Conservation (phyloP, 192 early-diverging fungal genomes). For the Phlyctochytrium bullatum region DNA sequence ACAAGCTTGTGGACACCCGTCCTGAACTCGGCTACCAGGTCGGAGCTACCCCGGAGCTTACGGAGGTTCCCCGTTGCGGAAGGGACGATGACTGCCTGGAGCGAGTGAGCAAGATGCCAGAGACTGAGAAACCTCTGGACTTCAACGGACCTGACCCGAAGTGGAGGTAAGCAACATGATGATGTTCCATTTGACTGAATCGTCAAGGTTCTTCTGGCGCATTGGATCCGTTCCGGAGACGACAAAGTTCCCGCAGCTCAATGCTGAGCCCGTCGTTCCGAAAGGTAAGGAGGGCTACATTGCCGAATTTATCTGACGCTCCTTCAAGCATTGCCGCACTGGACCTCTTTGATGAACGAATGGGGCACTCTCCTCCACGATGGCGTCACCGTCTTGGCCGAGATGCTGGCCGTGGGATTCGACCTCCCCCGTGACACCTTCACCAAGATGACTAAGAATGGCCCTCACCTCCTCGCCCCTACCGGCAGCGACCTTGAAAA, state of each 20-base stretch:
- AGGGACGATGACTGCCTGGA: constrained; percentile 57
- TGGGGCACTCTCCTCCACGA: constrained; percentile 61
- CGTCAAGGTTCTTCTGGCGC: constrained; percentile 52
- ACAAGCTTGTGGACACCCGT: constrained; percentile 61
- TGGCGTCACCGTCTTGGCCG: constrained; percentile 49
- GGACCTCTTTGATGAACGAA: constrained; percentile 59
- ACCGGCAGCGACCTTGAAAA: constrained; percentile 65
- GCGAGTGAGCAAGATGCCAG: constrained; percentile 50
- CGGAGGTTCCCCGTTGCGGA: constrained; percentile 64
- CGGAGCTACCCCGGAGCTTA: constrained; percentile 65
- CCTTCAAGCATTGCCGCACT: constrained; percentile 61
- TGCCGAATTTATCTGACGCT: not conserved
- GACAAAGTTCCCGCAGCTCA: constrained; percentile 60
- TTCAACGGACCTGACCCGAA: constrained; percentile 64
- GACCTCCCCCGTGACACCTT: constrained; percentile 57
- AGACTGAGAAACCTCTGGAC: constrained; percentile 53
- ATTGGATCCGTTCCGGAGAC: constrained; percentile 53
- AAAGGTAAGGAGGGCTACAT: constrained; percentile 28
- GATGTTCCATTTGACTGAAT: not conserved
- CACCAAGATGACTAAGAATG: constrained; percentile 51
- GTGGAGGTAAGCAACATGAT: constrained; percentile 53
- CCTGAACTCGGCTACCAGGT: constrained; percentile 56
- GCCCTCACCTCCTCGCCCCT: constrained; percentile 69
- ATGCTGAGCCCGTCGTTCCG: constrained; percentile 64
- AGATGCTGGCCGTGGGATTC: constrained; percentile 67